Evolutionary conservation across 176 grass and related monocot species (phyloP).

Genomic region (Triticum aestivum): DNA sequence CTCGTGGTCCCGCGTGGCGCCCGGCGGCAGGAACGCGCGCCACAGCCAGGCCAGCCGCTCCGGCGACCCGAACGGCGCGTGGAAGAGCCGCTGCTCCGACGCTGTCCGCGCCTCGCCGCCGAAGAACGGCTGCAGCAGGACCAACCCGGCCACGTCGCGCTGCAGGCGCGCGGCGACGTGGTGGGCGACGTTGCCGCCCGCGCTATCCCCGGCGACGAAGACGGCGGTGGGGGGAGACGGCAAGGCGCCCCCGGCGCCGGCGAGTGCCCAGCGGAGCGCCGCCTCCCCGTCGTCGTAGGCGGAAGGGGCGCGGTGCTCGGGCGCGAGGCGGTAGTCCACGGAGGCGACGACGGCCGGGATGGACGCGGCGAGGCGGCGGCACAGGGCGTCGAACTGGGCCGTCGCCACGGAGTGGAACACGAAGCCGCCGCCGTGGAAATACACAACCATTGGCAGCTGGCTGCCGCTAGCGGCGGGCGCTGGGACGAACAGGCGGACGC

Average conservation of each 20-base stretch:
- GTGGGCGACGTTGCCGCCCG: conserved; percentile 59
- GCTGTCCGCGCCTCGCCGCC: conserved; percentile 33
- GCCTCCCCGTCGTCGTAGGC: conserved; percentile 52
- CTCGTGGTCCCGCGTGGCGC: conserved; percentile 53
- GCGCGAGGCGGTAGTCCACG: conserved; percentile 50
- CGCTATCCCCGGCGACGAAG: conserved; percentile 60
- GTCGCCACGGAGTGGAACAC: conserved; percentile 34
- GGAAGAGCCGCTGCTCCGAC: conserved; percentile 29
- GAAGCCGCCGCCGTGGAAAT: conserved; percentile 63
- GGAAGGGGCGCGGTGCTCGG: conserved; percentile 34
- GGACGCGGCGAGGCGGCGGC: conserved; percentile 29
- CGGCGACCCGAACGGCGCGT: conserved; percentile 31
- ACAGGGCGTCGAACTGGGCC: conserved; percentile 32
- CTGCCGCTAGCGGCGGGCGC: too few relatives aligned
- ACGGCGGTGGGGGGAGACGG: conserved; percentile 9
- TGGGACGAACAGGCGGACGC: conserved; percentile 31
- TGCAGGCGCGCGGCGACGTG: conserved; percentile 28
- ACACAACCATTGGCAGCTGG: conserved; percentile 33
- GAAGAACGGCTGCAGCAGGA: conserved; percentile 57
- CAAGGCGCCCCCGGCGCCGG: conserved; percentile 22
- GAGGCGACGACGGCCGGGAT: conserved; percentile 36
- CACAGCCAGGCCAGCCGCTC: conserved; percentile 44
- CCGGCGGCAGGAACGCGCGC: conserved; percentile 46
- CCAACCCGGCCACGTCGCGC: conserved; percentile 11
- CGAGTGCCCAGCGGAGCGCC: conserved; percentile 37